Percentiles rank a stretch among this genome's conserved stretches.
Conservation (phyloP, 2,329 filamentous ascomycete genomes). For the Penicillium sp. region DNA sequence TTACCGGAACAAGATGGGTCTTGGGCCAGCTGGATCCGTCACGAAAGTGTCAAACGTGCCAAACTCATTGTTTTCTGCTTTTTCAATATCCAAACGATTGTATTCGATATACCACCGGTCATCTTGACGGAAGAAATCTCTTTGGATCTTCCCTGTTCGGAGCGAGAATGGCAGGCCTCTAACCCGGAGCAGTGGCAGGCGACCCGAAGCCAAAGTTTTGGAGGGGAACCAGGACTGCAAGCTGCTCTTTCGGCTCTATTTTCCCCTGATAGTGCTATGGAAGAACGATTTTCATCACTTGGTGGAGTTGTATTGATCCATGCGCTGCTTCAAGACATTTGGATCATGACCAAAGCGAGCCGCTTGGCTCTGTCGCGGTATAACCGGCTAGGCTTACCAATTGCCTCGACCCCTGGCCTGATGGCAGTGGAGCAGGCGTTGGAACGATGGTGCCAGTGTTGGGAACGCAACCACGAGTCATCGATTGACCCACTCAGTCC, state of each 20-base stretch:
- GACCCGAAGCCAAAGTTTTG: slow-evolving; percentile 24
- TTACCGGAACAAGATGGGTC: slow-evolving; percentile 34
- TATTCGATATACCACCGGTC: slow-evolving; percentile 37
- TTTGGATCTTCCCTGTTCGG: slow-evolving; percentile 37
- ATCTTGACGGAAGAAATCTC: slow-evolving; percentile 37
- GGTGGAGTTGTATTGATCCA: slow-evolving; percentile 40
- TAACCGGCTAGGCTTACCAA: slow-evolving; percentile 19
- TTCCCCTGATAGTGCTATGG: slow-evolving; percentile 19
- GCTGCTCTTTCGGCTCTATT: slow-evolving; percentile 34
- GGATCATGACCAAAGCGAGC: slow-evolving; percentile 38
- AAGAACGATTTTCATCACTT: slow-evolving; percentile 35
- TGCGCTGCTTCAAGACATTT: slow-evolving; percentile 39
- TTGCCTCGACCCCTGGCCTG: slow-evolving; percentile 31
- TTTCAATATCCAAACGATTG: slow-evolving; percentile 42
- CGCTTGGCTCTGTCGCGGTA: slow-evolving; percentile 29
- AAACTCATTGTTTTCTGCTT: slow-evolving; percentile 41
- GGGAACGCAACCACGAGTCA: slow-evolving; percentile 41
- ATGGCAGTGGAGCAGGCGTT: slow-evolving; percentile 36
- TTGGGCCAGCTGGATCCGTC: slow-evolving; percentile 39
- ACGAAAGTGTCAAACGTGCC: slow-evolving; percentile 36
- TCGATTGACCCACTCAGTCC: slow-evolving; percentile 40
- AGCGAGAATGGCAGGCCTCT: slow-evolving; percentile 38
- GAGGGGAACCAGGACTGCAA: slow-evolving; percentile 33
- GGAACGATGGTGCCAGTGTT: slow-evolving; percentile 41
- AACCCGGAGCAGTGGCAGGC: slow-evolving; percentile 29